These are phyloP conservation scores for Prunus campanulata DNA, from an alignment of 306 rosid genomes.

Conservation along the genomic window DNA sequence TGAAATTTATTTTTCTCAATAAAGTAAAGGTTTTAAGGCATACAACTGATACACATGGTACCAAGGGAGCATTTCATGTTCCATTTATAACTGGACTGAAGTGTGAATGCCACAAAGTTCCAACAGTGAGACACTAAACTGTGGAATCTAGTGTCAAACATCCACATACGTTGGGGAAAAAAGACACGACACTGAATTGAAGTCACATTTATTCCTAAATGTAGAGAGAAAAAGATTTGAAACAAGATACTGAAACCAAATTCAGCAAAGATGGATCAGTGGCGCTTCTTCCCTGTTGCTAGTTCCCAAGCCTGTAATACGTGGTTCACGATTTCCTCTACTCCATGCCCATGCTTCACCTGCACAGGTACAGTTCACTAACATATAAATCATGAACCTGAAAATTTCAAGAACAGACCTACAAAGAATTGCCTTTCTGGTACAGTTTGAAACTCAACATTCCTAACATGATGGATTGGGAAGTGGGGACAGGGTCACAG, in stretches of 20 bases:
- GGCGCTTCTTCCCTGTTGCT: constrained; percentile 69
- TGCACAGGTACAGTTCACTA: constrained; percentile 20
- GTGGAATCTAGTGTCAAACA: neutral
- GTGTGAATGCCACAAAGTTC: neutral
- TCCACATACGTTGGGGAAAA: neutral
- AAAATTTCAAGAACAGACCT: neutral
- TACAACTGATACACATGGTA: too few species aligned
- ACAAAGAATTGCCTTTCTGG: neutral
- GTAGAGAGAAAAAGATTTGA: neutral
- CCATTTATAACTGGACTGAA: too few species aligned
- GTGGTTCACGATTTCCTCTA: constrained; percentile 71
- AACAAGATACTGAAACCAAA: neutral
- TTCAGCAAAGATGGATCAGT: constrained; percentile 25
- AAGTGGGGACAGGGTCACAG: neutral
- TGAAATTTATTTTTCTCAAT: neutral
- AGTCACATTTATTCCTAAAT: constrained; percentile 9
- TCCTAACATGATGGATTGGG: neutral
- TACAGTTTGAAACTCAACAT: neutral
- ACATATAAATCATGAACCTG: neutral
- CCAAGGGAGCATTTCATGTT: too few species aligned
- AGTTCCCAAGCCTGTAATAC: constrained; percentile 69
- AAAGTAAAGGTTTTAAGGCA: neutral
- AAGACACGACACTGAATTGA: neutral
- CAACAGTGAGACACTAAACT: neutral
- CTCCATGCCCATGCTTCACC: constrained; percentile 86